Conservation (phyloP, 768 basidiomycete species). For the Cubamyces lactineus region DNA sequence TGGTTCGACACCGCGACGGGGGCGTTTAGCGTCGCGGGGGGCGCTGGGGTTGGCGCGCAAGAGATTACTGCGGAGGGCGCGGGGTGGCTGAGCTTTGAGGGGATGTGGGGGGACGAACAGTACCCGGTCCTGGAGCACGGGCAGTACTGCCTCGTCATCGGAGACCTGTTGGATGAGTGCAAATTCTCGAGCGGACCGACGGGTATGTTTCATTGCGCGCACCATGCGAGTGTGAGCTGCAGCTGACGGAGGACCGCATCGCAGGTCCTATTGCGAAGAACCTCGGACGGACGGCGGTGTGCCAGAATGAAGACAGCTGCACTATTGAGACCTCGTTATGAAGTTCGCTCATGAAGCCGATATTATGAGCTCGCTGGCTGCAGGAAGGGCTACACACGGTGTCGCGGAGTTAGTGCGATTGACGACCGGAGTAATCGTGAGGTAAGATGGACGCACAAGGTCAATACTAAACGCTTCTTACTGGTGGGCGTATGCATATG, state of each 20-base stretch:
- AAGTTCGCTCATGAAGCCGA: neutral
- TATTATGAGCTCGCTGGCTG: too few species aligned
- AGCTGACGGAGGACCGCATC: neutral
- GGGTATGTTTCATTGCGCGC: slow-evolving; percentile 23
- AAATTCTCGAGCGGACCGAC: slow-evolving; percentile 32
- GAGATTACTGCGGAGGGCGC: slow-evolving; percentile 28
- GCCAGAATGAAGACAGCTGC: slow-evolving; percentile 29
- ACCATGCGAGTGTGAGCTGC: neutral
- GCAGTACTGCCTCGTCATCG: slow-evolving; percentile 30
- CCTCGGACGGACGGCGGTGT: slow-evolving; percentile 30
- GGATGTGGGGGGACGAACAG: slow-evolving; percentile 36
- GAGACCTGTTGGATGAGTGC: slow-evolving; percentile 25
- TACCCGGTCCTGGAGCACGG: slow-evolving; percentile 28
- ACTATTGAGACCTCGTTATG: slow-evolving; percentile 27
- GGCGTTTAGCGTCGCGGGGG: slow-evolving; percentile 27
- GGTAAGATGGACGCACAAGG: too few species aligned
- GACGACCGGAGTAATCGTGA: too few species aligned
- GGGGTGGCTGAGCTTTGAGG: slow-evolving; percentile 32
- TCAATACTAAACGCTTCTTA: too few species aligned
- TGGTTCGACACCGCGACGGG: slow-evolving; percentile 30
- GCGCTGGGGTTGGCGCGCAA: slow-evolving; percentile 21
- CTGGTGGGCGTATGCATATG: too few species aligned
- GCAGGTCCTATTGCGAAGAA: slow-evolving; percentile 33
- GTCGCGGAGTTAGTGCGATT: too few species aligned
- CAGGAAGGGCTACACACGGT: too few species aligned